Evolutionary conservation across 2,329 filamentous ascomycete genomes (phyloP), one percentile per base, ranked within the genome.

Genomic region (Teratosphaeria viscida): DNA sequence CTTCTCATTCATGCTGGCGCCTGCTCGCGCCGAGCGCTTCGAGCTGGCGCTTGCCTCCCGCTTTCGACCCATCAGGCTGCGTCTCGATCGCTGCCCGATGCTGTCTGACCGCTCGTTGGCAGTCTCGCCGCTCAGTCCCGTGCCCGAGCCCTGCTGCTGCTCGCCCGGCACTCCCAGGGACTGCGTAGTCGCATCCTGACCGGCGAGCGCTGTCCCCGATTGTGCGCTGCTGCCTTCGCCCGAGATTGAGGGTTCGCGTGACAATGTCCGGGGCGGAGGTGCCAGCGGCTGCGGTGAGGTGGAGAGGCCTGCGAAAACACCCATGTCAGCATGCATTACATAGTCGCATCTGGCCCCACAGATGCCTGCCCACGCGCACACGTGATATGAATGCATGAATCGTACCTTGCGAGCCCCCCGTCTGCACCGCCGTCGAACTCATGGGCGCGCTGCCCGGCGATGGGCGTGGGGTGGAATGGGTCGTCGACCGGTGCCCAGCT

Each of bases 11-110:
- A 71, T 66, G 47, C 71, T 66, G 14, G 63, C 59, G 47, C 68
- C 67, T 56, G 69, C 69, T 63, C 72, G 71, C 54, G 75, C 73
- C 37, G 74, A 77, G 61, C 73, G 75, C 67, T 76, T 77, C 70
- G 77, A 79, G 29, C 75, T 73, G 19, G 72, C 74, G 68, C 78
- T 79, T 10, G 70, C 73, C 43, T 77, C 75, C 63, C 77, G 73
- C 63, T 74, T 72, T 63, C 75, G 75, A 60, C 73, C 75, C 59
- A 73, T 72, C 56, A 78, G 71, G 66, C 77, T 79, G 59, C 77
- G 74, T 67, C 78, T 73, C 55, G 77, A 78, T 58, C 73, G 74
- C 52, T 72, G 68, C 27, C 74, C 74, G 56, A 78, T 71, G 67
- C 75, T 78, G 56, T 78, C 76, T 29, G 74, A 62, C 29, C 66